Evolutionary conservation across 495 filamentous ascomycete genomes (phyloP).

Genomic region (Xylaria longipes): DNA sequence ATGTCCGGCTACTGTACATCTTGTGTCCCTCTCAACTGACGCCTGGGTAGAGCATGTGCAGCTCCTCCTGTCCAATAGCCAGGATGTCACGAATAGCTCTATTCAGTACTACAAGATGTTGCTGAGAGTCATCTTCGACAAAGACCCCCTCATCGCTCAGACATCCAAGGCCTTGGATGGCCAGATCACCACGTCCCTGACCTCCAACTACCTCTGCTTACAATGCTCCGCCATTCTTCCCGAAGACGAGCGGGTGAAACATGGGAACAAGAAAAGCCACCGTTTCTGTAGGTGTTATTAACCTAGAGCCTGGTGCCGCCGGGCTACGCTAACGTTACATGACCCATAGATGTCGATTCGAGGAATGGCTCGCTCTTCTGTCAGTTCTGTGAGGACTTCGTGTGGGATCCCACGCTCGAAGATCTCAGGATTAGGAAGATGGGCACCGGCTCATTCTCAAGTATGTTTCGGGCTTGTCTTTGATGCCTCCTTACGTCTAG

Average conservation of each 20-base stretch:
- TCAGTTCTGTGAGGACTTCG: constrained; percentile 81
- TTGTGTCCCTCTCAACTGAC: constrained; percentile 30
- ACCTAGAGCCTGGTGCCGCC: neutral
- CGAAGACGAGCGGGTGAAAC: constrained; percentile 61
- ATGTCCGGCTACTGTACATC: neutral
- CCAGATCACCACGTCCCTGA: constrained; percentile 54
- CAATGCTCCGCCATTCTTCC: constrained; percentile 68
- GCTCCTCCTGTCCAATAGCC: constrained; percentile 56
- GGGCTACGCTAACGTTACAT: constrained; percentile 21
- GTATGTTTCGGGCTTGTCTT: constrained; percentile 31
- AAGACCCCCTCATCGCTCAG: constrained; percentile 54
- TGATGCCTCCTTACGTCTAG: neutral
- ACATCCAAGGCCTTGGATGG: constrained; percentile 56
- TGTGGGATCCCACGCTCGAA: constrained; percentile 86
- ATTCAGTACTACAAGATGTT: constrained; percentile 62
- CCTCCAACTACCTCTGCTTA: constrained; percentile 71
- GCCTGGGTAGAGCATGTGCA: constrained; percentile 58
- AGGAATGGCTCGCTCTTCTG: constrained; percentile 78
- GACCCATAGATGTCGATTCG: constrained; percentile 76
- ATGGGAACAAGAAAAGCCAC: constrained; percentile 65
- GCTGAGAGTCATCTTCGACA: constrained; percentile 57
- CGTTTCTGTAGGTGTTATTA: constrained; percentile 64
- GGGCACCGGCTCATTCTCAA: constrained; percentile 58
- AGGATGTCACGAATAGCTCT: constrained; percentile 55
- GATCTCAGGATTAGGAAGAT: constrained; percentile 67